Conservation (phyloP, 73 alveolate species). For the Paramecium sexaurelia region DNA sequence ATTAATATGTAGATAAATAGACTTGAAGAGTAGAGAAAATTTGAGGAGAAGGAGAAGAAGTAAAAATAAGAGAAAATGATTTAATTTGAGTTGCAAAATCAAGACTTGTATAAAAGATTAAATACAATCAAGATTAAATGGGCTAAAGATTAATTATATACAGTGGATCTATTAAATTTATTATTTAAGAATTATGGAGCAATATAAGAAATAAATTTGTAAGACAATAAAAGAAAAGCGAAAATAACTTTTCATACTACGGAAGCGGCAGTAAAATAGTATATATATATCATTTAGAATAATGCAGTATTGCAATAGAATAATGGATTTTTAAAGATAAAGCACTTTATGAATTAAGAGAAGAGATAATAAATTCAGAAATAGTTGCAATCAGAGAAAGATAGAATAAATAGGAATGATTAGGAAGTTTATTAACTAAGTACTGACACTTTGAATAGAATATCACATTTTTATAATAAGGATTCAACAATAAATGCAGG, state of each 20-base stretch:
- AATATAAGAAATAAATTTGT: background rate
- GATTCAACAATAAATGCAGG: background rate
- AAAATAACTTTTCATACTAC: constrained; percentile 26
- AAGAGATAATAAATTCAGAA: background rate
- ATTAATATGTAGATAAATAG: background rate
- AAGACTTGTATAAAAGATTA: constrained; percentile 12
- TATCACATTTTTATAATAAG: constrained; percentile 34
- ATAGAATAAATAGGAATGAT: background rate
- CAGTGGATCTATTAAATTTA: background rate
- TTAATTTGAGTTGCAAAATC: constrained; percentile 44
- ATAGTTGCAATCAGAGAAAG: background rate
- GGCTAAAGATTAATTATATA: background rate
- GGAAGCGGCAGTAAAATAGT: background rate
- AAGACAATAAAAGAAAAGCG: background rate
- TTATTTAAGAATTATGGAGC: constrained; percentile 22
- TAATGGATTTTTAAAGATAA: background rate
- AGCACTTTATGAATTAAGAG: background rate
- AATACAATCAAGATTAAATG: constrained; percentile 15
- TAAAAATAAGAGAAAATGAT: background rate
- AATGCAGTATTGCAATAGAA: background rate
- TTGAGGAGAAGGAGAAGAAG: constrained; percentile 2
- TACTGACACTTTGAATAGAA: constrained; percentile 18
- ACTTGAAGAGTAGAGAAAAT: background rate
- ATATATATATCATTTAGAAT: background rate
- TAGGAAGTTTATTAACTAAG: background rate